These are phyloP conservation scores for Neurospora africana DNA, from an alignment of 495 filamentous ascomycete genomes.

Conservation along the genomic window DNA sequence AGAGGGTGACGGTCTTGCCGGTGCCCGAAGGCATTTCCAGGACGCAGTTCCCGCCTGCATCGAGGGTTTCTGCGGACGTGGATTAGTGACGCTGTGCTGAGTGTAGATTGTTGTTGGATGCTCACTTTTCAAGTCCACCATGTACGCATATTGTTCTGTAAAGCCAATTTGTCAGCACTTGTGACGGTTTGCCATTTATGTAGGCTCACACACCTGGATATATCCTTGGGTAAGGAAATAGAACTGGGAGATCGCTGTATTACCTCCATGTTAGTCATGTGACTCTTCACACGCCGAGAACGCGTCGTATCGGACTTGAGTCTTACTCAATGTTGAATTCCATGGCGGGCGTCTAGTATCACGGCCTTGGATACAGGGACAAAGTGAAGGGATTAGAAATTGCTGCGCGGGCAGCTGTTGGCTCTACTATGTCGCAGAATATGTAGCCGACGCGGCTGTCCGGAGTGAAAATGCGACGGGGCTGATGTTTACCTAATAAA, in stretches of 20 bases:
- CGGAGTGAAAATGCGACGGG: neutral
- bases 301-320: too few species aligned
- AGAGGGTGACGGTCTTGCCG: constrained; percentile 90
- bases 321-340: constrained; percentile 82
- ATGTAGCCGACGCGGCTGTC: neutral
- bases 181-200: neutral
- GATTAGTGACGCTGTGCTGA: neutral
- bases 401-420: neutral
- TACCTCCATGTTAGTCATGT: constrained; percentile 2
- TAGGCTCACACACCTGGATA: constrained; percentile 57
- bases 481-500: neutral
- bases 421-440: neutral
- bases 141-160: constrained; percentile 90
- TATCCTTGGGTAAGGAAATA: constrained; percentile 95
- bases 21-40: constrained; percentile 99
- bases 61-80: constrained; percentile 56
- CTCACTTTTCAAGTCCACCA: constrained; percentile 90
- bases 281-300: neutral
- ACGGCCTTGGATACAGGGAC: neutral
- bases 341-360: constrained; percentile 41
- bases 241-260: constrained; percentile 72
- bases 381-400: neutral
- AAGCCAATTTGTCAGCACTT: constrained; percentile 3
- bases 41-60: constrained; percentile 92
- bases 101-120: neutral